phyloP scores from a whole-genome alignment of 192 early-diverging fungal genomes.

The Chytriomyces hyalinus region DNA sequence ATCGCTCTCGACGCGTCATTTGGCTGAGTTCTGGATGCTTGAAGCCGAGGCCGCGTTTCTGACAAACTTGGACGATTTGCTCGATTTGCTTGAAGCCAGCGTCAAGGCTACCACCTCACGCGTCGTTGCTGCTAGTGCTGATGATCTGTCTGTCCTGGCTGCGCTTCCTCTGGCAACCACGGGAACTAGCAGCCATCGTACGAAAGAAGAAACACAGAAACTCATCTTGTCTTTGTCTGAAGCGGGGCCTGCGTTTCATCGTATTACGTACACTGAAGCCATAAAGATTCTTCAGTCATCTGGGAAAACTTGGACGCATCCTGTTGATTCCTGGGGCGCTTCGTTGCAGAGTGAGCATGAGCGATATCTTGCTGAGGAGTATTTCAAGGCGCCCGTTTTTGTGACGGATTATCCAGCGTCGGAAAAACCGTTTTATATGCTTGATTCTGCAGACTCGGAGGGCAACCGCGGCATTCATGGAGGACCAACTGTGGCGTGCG shows the following conservation, averaged over 20 bases:
- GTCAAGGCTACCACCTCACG: slow-evolving; percentile 21
- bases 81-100: slow-evolving; percentile 73
- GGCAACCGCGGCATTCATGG: slow-evolving; percentile 19
- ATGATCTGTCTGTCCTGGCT: slow-evolving; percentile 66
- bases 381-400: slow-evolving; percentile 80
- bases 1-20: slow-evolving; percentile 77
- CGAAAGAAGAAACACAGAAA: slow-evolving; percentile 40
- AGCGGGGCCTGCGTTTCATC: slow-evolving; percentile 59
- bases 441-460: slow-evolving; percentile 44
- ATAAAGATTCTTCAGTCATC: slow-evolving; percentile 64
- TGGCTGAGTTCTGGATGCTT: slow-evolving; percentile 95
- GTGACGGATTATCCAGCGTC: slow-evolving; percentile 83
- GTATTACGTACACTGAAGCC: slow-evolving; percentile 80
- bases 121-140: not conserved
- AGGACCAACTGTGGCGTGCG: slow-evolving; percentile 74
- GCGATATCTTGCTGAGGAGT: slow-evolving; percentile 71
- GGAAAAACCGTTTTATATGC: slow-evolving; percentile 91
- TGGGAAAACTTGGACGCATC: slow-evolving; percentile 63
- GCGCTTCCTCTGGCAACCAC: not conserved
- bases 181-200: not conserved
- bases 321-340: slow-evolving; percentile 71
- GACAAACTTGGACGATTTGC: slow-evolving; percentile 59
- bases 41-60: slow-evolving; percentile 87
- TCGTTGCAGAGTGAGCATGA: slow-evolving; percentile 87
- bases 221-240: not conserved